Base-by-base conservation (phyloP, 2,329 filamentous ascomycete genomes). In the Pyrenophora teres region DNA sequence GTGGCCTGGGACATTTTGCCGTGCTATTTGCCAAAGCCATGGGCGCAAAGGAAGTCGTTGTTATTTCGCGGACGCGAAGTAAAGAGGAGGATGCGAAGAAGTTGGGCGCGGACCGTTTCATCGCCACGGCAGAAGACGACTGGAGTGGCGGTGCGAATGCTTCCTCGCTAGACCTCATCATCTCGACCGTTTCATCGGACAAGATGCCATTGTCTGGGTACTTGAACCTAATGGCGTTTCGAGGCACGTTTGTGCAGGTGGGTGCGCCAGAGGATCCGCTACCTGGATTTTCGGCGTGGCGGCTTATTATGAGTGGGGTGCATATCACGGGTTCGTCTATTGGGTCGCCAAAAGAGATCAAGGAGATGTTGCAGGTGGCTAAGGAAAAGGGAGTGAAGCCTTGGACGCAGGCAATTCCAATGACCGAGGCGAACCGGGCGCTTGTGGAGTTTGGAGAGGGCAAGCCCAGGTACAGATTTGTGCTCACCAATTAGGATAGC, bases 1-100 rank as follows among this genome's bases (percentile, higher is more conserved):
- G 89, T 6, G 88, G 89, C 0, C 74, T 92, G 0, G 88, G 89
- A 0, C 88, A 93, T 68, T 84, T 92, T 57, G 89, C 83, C 0
- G 70, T 93, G 9, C 76, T 91, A 53, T 91, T 85, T 71, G 86
- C 88, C 0, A 85, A 82, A 58, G 89, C 89, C 1, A 73, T 93
- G 1, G 88, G 87, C 4, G 87, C 86, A 25, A 84, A 89, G 40
- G 80, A 81, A 3, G 82, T 87, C 1, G 84, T 87, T 15, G 86
- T 83, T 3, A 83, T 89, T 56, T 86, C 83, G 18, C 81, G 87
- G 57, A 80, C 79, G 0, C 75, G 78, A 1, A 65, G 74, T 63
- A 89, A 90, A 73, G 78, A 75, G 31, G 79, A 78, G 0, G 85
- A 89, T 64, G 83, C 83, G 6, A 73, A 78, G 59, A 81, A 82